Conservation (phyloP, 495 filamentous ascomycete species). For the Usnea hakonensis region DNA sequence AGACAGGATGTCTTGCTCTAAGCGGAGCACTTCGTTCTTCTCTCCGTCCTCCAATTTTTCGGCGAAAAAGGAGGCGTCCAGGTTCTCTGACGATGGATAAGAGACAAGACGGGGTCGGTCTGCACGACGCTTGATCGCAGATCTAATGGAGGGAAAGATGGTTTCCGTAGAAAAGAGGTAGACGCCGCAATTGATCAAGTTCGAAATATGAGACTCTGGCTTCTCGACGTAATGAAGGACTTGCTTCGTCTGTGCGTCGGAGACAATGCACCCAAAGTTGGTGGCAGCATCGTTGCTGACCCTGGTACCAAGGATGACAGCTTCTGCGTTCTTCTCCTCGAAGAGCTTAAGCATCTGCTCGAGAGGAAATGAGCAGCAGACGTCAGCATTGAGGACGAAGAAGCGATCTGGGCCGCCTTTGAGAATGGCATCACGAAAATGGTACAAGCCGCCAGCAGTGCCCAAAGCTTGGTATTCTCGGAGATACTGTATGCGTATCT, state of each 20-base stretch:
- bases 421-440: constrained; percentile 98
- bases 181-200: constrained; percentile 98
- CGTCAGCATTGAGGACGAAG: constrained; percentile 97
- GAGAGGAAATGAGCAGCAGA: constrained; percentile 98
- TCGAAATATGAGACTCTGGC: constrained; percentile 95
- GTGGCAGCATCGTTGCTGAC: constrained; percentile 86
- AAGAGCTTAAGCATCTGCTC: constrained; percentile 91
- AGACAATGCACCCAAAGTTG: constrained; percentile 98
- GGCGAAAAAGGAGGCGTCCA: constrained; percentile 69
- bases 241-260: constrained; percentile 86
- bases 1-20: constrained; percentile 96
- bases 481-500: constrained; percentile 88
- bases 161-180: constrained; percentile 93
- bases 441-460: constrained; percentile 94
- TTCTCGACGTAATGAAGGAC: constrained; percentile 99
- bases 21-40: constrained; percentile 80
- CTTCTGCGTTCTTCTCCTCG: constrained; percentile 92
- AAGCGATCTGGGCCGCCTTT: constrained; percentile 91
- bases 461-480: constrained; percentile 96
- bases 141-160: constrained; percentile 94
- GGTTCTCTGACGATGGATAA: constrained; percentile 91
- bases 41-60: constrained; percentile 69
- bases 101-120: constrained; percentile 85
- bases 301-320: constrained; percentile 89
- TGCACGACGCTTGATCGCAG: constrained; percentile 89